Percentiles rank a stretch among this genome's conserved stretches.
phyloP scores from a whole-genome alignment of 148 eudicot genomes.

The Bassia scoparia region DNA sequence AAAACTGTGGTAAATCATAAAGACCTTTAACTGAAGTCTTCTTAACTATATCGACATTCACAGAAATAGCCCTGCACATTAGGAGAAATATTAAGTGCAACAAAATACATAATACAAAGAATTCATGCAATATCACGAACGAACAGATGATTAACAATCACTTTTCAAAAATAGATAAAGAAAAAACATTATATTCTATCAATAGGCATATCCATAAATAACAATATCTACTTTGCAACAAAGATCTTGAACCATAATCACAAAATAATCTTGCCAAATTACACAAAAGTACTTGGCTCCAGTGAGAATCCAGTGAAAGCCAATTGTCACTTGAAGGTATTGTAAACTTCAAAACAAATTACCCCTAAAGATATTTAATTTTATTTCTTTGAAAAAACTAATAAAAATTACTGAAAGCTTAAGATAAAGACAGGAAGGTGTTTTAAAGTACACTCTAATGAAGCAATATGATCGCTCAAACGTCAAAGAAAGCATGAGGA shows the following conservation, averaged over 20 bases:
- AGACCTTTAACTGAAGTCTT: conserved; percentile 10
- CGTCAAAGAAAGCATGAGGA: neutral
- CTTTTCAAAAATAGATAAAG: neutral
- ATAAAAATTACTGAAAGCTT: too few relatives aligned
- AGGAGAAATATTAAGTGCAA: neutral
- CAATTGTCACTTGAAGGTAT: neutral
- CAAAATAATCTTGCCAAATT: neutral
- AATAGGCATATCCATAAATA: neutral
- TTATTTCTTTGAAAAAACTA: too few relatives aligned
- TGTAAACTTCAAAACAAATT: neutral
- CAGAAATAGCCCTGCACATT: conserved; percentile 23
- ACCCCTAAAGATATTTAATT: too few relatives aligned
- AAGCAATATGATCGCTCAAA: neutral
- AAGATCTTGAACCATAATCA: too few relatives aligned
- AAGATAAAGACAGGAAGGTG: too few relatives aligned
- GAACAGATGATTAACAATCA: neutral
- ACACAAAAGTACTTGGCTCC: neutral
- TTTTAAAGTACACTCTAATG: too few relatives aligned
- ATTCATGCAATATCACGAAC: neutral
- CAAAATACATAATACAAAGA: neutral
- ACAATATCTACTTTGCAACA: neutral
- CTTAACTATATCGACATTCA: conserved; percentile 31
- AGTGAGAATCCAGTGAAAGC: neutral
- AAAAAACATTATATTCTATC: too few relatives aligned
- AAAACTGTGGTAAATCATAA: conserved; percentile 28